Evolutionary conservation across 2,329 filamentous ascomycete genomes (phyloP).

Genomic region (Sarocladium oryzae): DNA sequence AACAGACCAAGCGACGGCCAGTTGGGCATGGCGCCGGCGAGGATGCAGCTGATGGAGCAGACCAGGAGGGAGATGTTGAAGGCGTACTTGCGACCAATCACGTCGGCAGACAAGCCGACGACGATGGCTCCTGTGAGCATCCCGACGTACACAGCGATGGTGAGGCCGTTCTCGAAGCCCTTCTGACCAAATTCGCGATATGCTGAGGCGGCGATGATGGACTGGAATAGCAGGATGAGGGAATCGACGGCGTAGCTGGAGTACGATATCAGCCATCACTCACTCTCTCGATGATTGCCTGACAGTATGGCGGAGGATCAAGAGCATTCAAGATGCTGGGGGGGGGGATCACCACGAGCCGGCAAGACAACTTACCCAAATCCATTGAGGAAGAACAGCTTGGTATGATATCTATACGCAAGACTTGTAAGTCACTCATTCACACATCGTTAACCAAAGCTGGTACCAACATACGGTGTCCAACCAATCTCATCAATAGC

Average conservation of each 20-base stretch:
- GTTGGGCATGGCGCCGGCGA: constrained; percentile 60
- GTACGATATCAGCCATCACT: neutral
- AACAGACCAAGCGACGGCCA: constrained; percentile 61
- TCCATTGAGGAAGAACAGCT: constrained; percentile 55
- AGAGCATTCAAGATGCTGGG: neutral
- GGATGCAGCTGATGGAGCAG: constrained; percentile 48
- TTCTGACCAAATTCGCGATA: constrained; percentile 51
- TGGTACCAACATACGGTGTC: constrained; percentile 32
- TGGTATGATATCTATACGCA: constrained; percentile 37
- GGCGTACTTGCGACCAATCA: constrained; percentile 60
- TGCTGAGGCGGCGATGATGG: constrained; percentile 53
- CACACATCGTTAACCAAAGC: neutral
- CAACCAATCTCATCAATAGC: constrained; percentile 54
- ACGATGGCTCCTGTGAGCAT: constrained; percentile 54
- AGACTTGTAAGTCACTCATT: neutral
- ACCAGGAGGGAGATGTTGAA: constrained; percentile 63
- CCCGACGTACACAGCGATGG: constrained; percentile 54
- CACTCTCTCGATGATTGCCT: neutral
- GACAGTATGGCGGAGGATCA: too few species aligned
- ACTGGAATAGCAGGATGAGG: constrained; percentile 48
- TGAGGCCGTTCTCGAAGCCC: constrained; percentile 50
- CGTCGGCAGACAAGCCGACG: constrained; percentile 62
- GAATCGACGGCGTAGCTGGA: constrained; percentile 42
- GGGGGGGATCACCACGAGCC: constrained; percentile 18
- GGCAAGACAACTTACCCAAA: constrained; percentile 37